Conservation (phyloP, 2,329 filamentous ascomycete species). For the Diaporthe caulivora region DNA sequence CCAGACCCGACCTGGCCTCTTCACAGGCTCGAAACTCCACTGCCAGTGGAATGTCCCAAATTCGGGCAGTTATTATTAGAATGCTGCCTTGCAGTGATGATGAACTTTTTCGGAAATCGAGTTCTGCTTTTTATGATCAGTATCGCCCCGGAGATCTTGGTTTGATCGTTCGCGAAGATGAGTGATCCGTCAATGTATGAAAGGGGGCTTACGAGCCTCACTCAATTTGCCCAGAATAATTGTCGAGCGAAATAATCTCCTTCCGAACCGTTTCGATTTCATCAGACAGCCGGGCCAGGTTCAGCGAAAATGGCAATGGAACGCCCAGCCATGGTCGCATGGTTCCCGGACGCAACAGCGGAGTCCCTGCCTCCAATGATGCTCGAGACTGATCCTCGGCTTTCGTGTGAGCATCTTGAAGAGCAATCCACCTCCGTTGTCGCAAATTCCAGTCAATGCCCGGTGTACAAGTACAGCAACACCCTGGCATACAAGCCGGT, state of each 20-base stretch:
- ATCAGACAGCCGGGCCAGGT: neutral
- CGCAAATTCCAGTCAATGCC: constrained; percentile 2
- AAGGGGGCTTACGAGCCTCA: constrained; percentile 26
- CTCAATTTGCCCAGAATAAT: neutral
- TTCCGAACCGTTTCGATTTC: neutral
- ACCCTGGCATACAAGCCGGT: constrained; percentile 32
- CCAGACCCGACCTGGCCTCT: constrained; percentile 25
- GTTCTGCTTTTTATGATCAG: constrained; percentile 20
- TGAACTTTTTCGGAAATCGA: neutral
- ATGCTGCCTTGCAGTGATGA: neutral
- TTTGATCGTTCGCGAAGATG: constrained; percentile 7
- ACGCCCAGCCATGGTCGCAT: constrained; percentile 6
- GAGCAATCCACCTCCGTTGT: constrained; percentile 3
- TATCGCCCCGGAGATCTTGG: neutral
- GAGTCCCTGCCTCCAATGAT: constrained; percentile 26
- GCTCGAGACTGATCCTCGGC: constrained; percentile 32
- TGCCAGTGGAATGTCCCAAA: constrained; percentile 21
- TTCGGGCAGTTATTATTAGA: constrained; percentile 33
- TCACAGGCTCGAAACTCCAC: constrained; percentile 33
- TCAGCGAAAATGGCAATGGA: constrained; percentile 9
- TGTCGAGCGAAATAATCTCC: neutral
- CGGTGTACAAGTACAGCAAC: constrained; percentile 25
- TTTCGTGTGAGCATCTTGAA: constrained; percentile 34
- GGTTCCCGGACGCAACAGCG: constrained; percentile 21
- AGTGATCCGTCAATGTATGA: neutral